A percentile compares a stretch with the other conserved stretches of the same genome.
These are phyloP conservation scores for Plasmodium malariae DNA, from an alignment of 169 alveolate genomes.

Conservation along the genomic window DNA sequence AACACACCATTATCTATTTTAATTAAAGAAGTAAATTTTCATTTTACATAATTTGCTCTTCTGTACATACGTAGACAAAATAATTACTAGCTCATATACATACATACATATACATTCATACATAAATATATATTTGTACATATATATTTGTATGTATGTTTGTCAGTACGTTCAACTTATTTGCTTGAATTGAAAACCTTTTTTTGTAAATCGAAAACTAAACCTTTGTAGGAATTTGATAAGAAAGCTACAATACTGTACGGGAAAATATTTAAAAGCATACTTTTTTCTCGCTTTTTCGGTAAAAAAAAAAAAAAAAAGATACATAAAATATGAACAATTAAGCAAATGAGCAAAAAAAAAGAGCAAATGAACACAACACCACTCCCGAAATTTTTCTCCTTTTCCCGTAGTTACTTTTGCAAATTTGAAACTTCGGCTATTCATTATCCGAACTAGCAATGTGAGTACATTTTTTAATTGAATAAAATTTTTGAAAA, in stretches of 20 bases:
- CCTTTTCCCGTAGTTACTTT: conserved; percentile 18
- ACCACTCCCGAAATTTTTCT: background rate
- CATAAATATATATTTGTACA: too few relatives aligned
- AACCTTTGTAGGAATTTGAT: conserved; percentile 55
- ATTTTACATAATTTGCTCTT: too few relatives aligned
- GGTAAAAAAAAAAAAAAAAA: conserved; percentile 40
- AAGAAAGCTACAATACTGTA: conserved; percentile 25
- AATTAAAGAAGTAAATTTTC: conserved; percentile 58
- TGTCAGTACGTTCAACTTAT: too few relatives aligned
- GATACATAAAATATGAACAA: background rate
- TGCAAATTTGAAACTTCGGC: conserved; percentile 28
- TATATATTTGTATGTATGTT: too few relatives aligned
- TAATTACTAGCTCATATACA: too few relatives aligned
- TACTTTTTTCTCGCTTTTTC: conserved; percentile 28
- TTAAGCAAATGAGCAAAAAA: background rate
- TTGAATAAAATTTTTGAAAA: background rate
- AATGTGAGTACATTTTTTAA: conserved; percentile 36
- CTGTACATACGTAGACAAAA: too few relatives aligned
- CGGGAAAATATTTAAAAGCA: conserved; percentile 49
- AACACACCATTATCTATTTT: conserved; percentile 7
- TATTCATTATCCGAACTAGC: conserved; percentile 59
- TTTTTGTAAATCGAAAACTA: too few relatives aligned
- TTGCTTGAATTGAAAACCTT: too few relatives aligned
- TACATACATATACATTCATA: too few relatives aligned
- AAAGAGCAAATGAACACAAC: background rate